phyloP scores from a whole-genome alignment of 202 grass and related monocot genomes.

The Zizania palustris region DNA sequence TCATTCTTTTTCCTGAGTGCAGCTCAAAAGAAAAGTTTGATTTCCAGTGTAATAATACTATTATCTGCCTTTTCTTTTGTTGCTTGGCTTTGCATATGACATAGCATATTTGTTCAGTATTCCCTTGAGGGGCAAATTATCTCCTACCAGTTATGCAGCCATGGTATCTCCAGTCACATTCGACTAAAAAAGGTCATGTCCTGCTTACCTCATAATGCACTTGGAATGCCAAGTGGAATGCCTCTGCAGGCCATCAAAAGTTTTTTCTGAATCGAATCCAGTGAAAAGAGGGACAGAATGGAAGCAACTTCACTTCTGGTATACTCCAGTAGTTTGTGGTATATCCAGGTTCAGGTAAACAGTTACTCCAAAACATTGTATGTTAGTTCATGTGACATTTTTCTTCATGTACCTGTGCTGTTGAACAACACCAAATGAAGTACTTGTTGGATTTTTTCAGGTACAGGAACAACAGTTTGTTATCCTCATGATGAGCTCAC shows the following conservation, averaged over 20 bases:
- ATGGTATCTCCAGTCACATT: slow-evolving; percentile 33
- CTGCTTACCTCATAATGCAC: slow-evolving; percentile 43
- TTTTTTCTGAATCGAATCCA: neutral
- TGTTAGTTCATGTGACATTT: neutral
- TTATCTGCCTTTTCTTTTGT: slow-evolving; percentile 9
- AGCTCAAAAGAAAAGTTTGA: slow-evolving; percentile 33
- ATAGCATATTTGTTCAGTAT: slow-evolving; percentile 44
- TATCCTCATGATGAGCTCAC: neutral
- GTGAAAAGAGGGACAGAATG: slow-evolving; percentile 13
- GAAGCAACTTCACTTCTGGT: slow-evolving; percentile 20
- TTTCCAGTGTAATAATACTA: slow-evolving; percentile 38
- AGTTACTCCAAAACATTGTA: neutral
- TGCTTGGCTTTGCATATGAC: slow-evolving; percentile 38
- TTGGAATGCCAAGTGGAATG: slow-evolving; percentile 25
- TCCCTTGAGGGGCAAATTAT: slow-evolving; percentile 38
- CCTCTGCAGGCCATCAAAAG: slow-evolving; percentile 10
- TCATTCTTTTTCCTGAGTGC: neutral
- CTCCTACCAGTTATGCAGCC: neutral
- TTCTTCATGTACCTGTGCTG: neutral
- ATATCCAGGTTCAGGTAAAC: slow-evolving; percentile 2
- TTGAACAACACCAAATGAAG: slow-evolving; percentile 20
- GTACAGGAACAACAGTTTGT: neutral
- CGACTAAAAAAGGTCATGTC: slow-evolving; percentile 19
- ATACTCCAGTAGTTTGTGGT: neutral
- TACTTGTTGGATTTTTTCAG: neutral